phyloP scores from a whole-genome alignment of 257 asterid species.

The Solanum pennellii region DNA sequence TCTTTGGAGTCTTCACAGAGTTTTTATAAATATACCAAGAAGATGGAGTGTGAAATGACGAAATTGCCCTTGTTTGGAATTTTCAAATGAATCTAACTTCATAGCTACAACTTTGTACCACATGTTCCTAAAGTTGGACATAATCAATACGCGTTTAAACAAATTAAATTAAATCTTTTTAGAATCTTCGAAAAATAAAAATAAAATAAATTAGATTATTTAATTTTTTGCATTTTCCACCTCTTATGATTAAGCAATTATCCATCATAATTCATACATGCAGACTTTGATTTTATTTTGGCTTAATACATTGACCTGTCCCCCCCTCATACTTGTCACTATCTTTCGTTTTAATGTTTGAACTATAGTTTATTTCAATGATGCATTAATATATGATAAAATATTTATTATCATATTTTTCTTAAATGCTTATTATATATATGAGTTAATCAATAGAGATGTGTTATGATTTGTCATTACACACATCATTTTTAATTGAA shows the following conservation, averaged over 20 bases:
- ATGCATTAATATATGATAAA: no score
- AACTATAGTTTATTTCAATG: not conserved
- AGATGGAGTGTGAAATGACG: constrained; percentile 16
- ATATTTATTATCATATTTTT: no score
- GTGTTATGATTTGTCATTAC: no score
- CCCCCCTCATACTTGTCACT: not conserved
- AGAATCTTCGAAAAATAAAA: not conserved
- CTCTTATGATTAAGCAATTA: not conserved
- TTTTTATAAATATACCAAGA: constrained; percentile 8
- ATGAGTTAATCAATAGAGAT: no score
- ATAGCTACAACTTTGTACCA: not conserved
- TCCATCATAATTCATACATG: not conserved
- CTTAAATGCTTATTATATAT: no score
- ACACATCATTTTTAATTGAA: no score
- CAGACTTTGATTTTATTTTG: not conserved
- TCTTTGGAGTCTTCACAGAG: not conserved
- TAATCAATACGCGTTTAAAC: constrained; percentile 7
- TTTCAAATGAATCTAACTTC: not conserved
- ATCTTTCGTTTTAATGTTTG: not conserved
- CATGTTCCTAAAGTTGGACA: not conserved
- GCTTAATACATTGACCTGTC: not conserved
- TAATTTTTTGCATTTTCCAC: not conserved
- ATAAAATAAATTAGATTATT: not conserved
- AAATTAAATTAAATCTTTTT: not conserved
- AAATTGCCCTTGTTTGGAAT: constrained; percentile 13